A percentile compares a stretch with the other conserved stretches of the same genome.
These are phyloP conservation scores for Blastobotrys raffinosifermentans DNA, from an alignment of 1,139 yeast species.

Conservation along the genomic window DNA sequence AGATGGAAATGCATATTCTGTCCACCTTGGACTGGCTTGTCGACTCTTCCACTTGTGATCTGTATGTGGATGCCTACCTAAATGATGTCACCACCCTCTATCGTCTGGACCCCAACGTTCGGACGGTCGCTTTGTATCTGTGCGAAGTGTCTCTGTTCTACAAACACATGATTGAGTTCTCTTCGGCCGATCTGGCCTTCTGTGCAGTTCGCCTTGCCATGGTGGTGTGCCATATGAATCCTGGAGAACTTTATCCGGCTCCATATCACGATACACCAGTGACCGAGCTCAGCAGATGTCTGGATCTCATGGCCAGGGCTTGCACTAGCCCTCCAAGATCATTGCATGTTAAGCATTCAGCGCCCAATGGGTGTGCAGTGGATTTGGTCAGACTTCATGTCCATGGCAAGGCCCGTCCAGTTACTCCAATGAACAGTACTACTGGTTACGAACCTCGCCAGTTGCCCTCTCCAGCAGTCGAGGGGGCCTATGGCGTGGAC, in stretches of 20 bases:
- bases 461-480: constrained; percentile 5
- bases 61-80: constrained; percentile 28
- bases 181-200: constrained; percentile 56
- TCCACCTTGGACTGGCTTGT: constrained; percentile 80
- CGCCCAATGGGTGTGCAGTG: not conserved
- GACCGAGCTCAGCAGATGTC: constrained; percentile 19
- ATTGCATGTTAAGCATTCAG: constrained; percentile 28
- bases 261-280: constrained; percentile 11
- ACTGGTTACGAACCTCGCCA: constrained; percentile 3
- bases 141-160: constrained; percentile 72
- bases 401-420: not conserved
- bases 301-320: constrained; percentile 22
- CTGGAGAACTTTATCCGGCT: constrained; percentile 4
- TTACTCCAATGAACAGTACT: not conserved
- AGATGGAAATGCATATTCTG: constrained; percentile 90
- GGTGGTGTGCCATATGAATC: constrained; percentile 10
- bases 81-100: constrained; percentile 29
- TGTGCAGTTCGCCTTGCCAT: constrained; percentile 63
- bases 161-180: constrained; percentile 50
- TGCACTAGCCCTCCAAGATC: constrained; percentile 25
- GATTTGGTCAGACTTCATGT: not conserved
- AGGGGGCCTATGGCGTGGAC: not conserved
- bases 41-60: constrained; percentile 46
- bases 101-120: constrained; percentile 46
- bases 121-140: constrained; percentile 53